Base-by-base conservation (phyloP, 345 rosid species). In the Bretschneidera sinensis region DNA sequence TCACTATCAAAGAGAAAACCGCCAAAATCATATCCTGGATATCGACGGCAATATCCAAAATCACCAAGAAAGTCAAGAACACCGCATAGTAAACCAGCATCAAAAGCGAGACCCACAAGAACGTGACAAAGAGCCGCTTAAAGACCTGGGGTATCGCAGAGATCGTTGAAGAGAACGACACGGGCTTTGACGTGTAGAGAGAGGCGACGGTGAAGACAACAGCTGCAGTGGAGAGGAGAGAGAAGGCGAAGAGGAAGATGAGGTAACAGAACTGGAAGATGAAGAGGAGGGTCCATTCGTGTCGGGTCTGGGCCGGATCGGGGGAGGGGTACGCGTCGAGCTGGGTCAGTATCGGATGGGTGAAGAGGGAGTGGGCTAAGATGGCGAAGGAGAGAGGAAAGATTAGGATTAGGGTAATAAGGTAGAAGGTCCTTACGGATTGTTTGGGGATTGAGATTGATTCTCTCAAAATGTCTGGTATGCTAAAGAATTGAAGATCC, bases 131-230 rank as follows among this genome's bases (percentile, higher is more conserved):
- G 65, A 94, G 76, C 1, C 99, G 81, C 77, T 83, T 88, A 20
- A 90, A 86, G 55, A 87, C 97, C 72, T 60, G 78, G 63, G 99
- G 99, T 15, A 90, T 90, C 0, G 96, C 97, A 21, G 87, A 68
- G 65, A 88, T 66, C 43, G 99, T 88, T 24, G 77, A 67, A 18
- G 97, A 79, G 77, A 94, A 94, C 13, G 96, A 81, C 28, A 94
- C 96, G 0, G 91, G 83, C 72, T 94, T 94, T 34, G 79, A 78
- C 9, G 98, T 76, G 81, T 87, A 92, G 43, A 92, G 85, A 39
- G 99, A 92, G 35, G 98, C 99, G 15, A 88, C 96, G 14, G 97
- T 86, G 85, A 94, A 90, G 66, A 94, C 99, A 0, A 90, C 91
- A 6, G 99, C 97, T 48, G 99, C 99, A 0, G 99, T 94, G 16